Base-by-base conservation (phyloP, 352 stramenopile species). In the Globisporangium recalcitrans region DNA sequence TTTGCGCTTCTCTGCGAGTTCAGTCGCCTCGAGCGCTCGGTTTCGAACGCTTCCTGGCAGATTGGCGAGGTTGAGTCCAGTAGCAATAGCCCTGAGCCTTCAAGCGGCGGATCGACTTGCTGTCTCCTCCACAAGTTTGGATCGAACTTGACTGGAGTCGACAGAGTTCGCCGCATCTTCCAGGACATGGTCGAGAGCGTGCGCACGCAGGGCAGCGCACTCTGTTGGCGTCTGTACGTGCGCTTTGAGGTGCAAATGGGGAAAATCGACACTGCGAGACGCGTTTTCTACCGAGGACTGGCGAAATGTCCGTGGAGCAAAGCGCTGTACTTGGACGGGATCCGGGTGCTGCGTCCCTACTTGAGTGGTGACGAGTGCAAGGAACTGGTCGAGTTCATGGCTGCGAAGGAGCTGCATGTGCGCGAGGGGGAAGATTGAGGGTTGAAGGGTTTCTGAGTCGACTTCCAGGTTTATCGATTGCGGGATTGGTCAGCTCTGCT, bases 281-380 rank as follows among this genome's bases (percentile, higher is more conserved):
- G 87, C 42, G 70, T 93, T 4, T 78, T 92, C 48, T 92, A 93
- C 34, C 83, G 86, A 36, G 84, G 72, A 21, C 64, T 95, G 53
- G 73, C 74, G 26, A 78, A 73, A 5, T 90, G 80, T 62, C 77
- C 84, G 34, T 95, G 86, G 86, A 92, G 84, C 61, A 95, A 93
- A 52, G 64, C 64, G 24, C 58, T 95, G 34, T 92, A 91, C 56
- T 63, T 88, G 53, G 84, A 91, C 52, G 81, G 79, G 0, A 55
- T 92, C 11, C 67, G 74, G 9, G 48, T 91, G 13, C 58, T 92
- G 14, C 78, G 86, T 14, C 62, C 79, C 21, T 95, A 91, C 58
- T 59, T 95, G 64, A 86, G 42, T 27, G 65, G 73, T 26, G 67
- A 66, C 2, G 81, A 92, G 56, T 87, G 82, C 60, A 62, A 74